phyloP scores from a whole-genome alignment of 352 stramenopile genomes.

The Phytophthora lateralis region DNA sequence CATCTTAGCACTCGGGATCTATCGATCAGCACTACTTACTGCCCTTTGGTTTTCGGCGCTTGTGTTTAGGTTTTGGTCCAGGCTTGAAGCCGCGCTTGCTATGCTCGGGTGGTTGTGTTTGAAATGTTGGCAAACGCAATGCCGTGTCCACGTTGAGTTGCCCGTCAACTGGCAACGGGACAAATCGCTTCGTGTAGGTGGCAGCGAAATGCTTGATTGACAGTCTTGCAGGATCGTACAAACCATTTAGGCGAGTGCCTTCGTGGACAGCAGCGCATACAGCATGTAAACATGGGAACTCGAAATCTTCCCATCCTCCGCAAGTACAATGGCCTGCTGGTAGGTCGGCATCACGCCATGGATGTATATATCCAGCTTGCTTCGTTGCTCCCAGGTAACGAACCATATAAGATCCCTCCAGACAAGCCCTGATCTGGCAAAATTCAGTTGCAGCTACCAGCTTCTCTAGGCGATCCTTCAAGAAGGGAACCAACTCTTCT shows the following conservation, averaged over 20 bases:
- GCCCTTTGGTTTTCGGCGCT: no score
- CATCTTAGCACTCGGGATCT: no score
- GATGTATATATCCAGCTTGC: slow-evolving; percentile 2
- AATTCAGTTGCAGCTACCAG: background rate
- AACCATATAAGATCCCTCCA: slow-evolving; percentile 4
- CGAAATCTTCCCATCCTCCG: slow-evolving; percentile 4
- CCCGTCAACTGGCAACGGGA: background rate
- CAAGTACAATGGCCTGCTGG: background rate
- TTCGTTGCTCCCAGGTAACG: background rate
- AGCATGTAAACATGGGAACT: slow-evolving; percentile 10
- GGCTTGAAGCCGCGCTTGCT: no score
- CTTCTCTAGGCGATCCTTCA: background rate
- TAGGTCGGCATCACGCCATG: slow-evolving; percentile 4
- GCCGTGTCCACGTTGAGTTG: no score
- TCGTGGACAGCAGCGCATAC: slow-evolving; percentile 1
- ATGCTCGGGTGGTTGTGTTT: no score
- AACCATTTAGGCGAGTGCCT: background rate
- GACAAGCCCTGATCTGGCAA: background rate
- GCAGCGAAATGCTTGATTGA: background rate
- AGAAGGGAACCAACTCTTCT: slow-evolving; percentile 2
- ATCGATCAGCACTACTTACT: no score
- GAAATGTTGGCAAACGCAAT: no score
- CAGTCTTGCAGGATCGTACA: background rate
- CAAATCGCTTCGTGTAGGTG: slow-evolving; percentile 1
- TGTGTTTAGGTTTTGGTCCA: no score